phyloP scores from a whole-genome alignment of 2,329 filamentous ascomycete genomes.

The Trichoderma pleuroti region DNA sequence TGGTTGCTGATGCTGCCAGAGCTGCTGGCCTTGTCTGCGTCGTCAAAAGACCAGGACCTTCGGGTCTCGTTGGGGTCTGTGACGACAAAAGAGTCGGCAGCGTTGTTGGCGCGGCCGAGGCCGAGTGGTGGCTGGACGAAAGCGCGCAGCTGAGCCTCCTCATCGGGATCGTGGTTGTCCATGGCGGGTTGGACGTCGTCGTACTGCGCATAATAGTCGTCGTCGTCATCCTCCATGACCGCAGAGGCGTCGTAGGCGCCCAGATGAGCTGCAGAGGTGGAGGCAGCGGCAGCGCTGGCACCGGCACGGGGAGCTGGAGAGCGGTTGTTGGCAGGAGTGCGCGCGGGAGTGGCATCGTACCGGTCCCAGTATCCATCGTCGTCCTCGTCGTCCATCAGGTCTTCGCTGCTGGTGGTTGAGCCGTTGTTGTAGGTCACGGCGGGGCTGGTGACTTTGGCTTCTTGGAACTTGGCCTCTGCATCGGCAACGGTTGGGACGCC shows the following conservation, averaged over 20 bases:
- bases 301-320: slow-evolving; percentile 56
- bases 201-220: slow-evolving; percentile 74
- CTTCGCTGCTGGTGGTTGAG: slow-evolving; percentile 19
- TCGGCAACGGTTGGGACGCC: slow-evolving; percentile 51
- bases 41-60: slow-evolving; percentile 42
- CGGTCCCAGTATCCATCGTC: slow-evolving; percentile 78
- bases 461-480: slow-evolving; percentile 56
- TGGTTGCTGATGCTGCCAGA: slow-evolving; percentile 24
- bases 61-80: slow-evolving; percentile 28
- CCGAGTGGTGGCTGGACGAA: slow-evolving; percentile 35
- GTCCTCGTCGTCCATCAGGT: slow-evolving; percentile 43
- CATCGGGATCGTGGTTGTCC: slow-evolving; percentile 78
- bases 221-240: slow-evolving; percentile 39
- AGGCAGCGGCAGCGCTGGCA: slow-evolving; percentile 23
- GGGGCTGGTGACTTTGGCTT: slow-evolving; percentile 30
- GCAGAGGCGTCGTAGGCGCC: slow-evolving; percentile 26
- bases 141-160: slow-evolving; percentile 43
- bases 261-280: slow-evolving; percentile 20
- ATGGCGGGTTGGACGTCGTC: slow-evolving; percentile 75
- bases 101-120: slow-evolving; percentile 21
- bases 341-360: slow-evolving; percentile 68
- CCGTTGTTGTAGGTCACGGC: slow-evolving; percentile 19
- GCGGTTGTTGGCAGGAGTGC: slow-evolving; percentile 58
- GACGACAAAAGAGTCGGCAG: slow-evolving; percentile 25
- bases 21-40: slow-evolving; percentile 36